Percentiles rank a stretch among this genome's conserved stretches.
phyloP scores from a whole-genome alignment of 805 yeast species.

The Candida golubevii region DNA sequence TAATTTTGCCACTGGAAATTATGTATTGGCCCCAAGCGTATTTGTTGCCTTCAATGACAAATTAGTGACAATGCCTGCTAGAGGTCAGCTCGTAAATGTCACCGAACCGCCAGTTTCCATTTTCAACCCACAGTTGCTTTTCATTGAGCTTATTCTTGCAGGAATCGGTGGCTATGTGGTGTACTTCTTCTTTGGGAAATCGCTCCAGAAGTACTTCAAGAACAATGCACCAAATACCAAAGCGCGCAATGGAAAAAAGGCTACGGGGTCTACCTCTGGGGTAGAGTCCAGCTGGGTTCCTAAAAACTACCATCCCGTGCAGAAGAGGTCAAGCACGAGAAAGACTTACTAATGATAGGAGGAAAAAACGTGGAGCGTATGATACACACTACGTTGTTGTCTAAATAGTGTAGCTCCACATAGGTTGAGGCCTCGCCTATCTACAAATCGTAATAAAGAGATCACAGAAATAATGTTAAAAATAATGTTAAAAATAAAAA shows the following conservation, averaged over 20 bases:
- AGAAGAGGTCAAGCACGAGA: conserved; percentile 12
- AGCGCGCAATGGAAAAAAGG: conserved; percentile 14
- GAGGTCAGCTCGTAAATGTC: conserved; percentile 54
- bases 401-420: too few species aligned
- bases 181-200: conserved; percentile 43
- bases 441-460: too few species aligned
- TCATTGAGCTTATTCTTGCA: conserved; percentile 53
- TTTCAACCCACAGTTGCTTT: conserved; percentile 67
- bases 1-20: conserved; percentile 53
- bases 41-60: conserved; percentile 48
- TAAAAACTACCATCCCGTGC: conserved; percentile 8
- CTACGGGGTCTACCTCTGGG: conserved; percentile 10
- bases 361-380: background rate
- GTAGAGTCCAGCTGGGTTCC: conserved; percentile 16
- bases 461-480: too few species aligned
- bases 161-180: conserved; percentile 21
- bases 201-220: conserved; percentile 44
- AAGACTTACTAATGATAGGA: conserved; percentile 11
- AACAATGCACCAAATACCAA: conserved; percentile 29
- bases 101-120: conserved; percentile 63
- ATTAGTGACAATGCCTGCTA: conserved; percentile 52
- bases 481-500: too few species aligned
- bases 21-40: conserved; percentile 56
- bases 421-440: too few species aligned
- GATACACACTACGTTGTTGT: too few species aligned